A percentile compares a stretch with the other conserved stretches of the same genome.
phyloP scores from a whole-genome alignment of 2,329 filamentous ascomycete genomes.

The Emericellopsis cladophorae region DNA sequence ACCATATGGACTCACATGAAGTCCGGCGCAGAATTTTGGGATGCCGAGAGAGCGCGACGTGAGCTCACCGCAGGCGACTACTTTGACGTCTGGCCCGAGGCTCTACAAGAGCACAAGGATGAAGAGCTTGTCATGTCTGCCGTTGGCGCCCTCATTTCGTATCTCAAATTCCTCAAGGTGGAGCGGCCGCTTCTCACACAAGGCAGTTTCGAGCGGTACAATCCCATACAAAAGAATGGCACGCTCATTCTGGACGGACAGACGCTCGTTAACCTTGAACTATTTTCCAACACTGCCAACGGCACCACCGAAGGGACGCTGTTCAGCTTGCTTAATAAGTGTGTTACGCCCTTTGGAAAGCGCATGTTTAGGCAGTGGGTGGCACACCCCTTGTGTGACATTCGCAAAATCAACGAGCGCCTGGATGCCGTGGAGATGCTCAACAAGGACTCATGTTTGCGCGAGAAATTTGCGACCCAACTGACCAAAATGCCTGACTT shows the following conservation, averaged over 20 bases:
- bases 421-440: conserved; percentile 89
- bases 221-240: conserved; percentile 80
- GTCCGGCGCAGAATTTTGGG: conserved; percentile 79
- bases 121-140: conserved; percentile 84
- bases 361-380: conserved; percentile 94
- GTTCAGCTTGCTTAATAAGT: conserved; percentile 83
- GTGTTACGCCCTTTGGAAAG: conserved; percentile 94
- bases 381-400: conserved; percentile 84
- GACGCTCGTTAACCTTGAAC: conserved; percentile 93
- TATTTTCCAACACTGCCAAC: conserved; percentile 88
- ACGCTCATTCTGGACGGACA: conserved; percentile 91
- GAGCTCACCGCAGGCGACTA: conserved; percentile 74
- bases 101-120: conserved; percentile 56
- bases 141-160: conserved; percentile 77
- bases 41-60: conserved; percentile 66
- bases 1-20: conserved; percentile 95
- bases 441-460: conserved; percentile 68
- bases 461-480: conserved; percentile 79
- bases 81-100: conserved; percentile 71
- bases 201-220: conserved; percentile 83
- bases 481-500: conserved; percentile 88
- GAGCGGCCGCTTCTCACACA: conserved; percentile 80
- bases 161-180: conserved; percentile 76
- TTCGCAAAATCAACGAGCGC: conserved; percentile 79
- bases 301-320: conserved; percentile 76